Percentiles rank a stretch among this genome's conserved stretches.
These are phyloP conservation scores for Annona cherimola DNA, from an alignment of 164 flowering plant species.

Conservation along the genomic window DNA sequence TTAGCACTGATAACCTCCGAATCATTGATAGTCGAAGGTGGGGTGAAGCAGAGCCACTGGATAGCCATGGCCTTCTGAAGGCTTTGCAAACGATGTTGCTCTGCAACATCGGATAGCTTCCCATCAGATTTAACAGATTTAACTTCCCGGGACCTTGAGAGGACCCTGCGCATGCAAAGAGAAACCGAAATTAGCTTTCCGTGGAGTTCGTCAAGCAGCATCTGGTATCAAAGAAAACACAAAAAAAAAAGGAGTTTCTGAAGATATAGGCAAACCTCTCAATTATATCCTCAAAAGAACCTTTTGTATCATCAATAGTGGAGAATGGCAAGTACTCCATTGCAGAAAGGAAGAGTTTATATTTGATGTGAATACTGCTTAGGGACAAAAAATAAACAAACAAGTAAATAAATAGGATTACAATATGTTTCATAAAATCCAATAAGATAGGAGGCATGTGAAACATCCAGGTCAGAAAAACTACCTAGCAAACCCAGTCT, in stretches of 20 bases:
- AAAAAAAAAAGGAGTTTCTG: not conserved
- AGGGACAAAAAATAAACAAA: conserved; percentile 7
- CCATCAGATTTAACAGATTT: conserved; percentile 53
- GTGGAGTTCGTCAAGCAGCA: not conserved
- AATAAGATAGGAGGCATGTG: not conserved
- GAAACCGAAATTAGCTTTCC: not conserved
- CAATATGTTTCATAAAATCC: not conserved
- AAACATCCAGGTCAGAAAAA: too few relatives aligned
- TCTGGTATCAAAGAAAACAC: not conserved
- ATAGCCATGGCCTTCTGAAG: conserved; percentile 84
- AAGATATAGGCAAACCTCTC: conserved; percentile 56
- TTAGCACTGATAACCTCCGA: conserved; percentile 48
- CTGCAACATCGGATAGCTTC: conserved; percentile 57
- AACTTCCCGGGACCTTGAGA: conserved; percentile 79
- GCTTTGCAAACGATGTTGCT: conserved; percentile 79
- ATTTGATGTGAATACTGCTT: conserved; percentile 76
- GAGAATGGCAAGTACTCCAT: conserved; percentile 85
- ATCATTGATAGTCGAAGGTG: conserved; percentile 75
- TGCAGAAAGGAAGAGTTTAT: conserved; percentile 87
- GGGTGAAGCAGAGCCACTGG: conserved; percentile 99
- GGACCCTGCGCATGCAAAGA: conserved; percentile 47
- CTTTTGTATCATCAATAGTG: conserved; percentile 68
- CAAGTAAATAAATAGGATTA: not conserved
- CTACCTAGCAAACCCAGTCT: too few relatives aligned
- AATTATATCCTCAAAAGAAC: conserved; percentile 85